A percentile compares a stretch with the other conserved stretches of the same genome.
phyloP scores from a whole-genome alignment of 2,329 filamentous ascomycete genomes.

The Fusarium praegraminearum region DNA sequence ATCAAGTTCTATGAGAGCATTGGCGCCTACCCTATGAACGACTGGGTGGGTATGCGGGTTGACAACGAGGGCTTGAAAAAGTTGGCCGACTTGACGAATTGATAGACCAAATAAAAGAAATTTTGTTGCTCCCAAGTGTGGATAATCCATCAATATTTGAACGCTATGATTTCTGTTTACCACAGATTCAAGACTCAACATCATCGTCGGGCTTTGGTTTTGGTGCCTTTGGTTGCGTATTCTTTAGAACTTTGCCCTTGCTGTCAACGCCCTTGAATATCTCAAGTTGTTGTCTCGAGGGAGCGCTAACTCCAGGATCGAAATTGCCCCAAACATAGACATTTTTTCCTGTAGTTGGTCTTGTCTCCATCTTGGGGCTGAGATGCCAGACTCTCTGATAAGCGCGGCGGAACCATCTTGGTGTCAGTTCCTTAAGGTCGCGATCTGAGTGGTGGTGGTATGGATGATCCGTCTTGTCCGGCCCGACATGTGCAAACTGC shows the following conservation, averaged over 20 bases:
- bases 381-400: conserved; percentile 61
- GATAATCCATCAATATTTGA: background rate
- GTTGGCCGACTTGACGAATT: conserved; percentile 63
- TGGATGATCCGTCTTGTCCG: conserved; percentile 52
- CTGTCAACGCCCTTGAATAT: conserved; percentile 63
- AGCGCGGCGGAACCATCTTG: conserved; percentile 61
- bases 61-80: conserved; percentile 73
- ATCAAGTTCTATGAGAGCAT: conserved; percentile 85
- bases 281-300: conserved; percentile 51
- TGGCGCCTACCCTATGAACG: conserved; percentile 74
- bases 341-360: conserved; percentile 49
- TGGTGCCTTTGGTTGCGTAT: conserved; percentile 22
- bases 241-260: conserved; percentile 37
- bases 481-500: conserved; percentile 39
- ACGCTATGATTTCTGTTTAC: background rate
- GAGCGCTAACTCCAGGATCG: conserved; percentile 44
- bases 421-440: conserved; percentile 51
- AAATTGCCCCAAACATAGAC: conserved; percentile 62
- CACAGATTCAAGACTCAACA: background rate
- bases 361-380: conserved; percentile 57
- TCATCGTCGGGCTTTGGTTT: conserved; percentile 28
- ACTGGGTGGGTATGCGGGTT: conserved; percentile 82
- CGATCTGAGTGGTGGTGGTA: conserved; percentile 52
- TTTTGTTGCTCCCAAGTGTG: background rate
- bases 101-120: conserved; percentile 20